Percentiles rank a stretch among this genome's conserved stretches.
Evolutionary conservation across 768 basidiomycete species (phyloP).

Genomic region (Rhizopogon roseolus): DNA sequence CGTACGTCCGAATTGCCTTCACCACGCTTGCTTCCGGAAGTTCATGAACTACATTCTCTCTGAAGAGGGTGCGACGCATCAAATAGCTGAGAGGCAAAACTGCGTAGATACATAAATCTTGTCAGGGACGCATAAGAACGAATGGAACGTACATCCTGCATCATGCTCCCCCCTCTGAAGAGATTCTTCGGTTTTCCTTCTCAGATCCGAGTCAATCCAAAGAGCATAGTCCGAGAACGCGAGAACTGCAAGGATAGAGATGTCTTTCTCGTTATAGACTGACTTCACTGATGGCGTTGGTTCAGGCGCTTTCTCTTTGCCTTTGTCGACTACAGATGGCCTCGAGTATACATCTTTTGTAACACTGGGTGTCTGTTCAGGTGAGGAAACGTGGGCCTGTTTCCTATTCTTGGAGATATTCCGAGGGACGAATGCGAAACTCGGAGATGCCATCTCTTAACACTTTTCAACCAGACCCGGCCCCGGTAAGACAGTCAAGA

Average conservation of each 20-base stretch:
- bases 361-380: conserved; percentile 4
- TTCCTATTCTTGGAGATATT: conserved; percentile 34
- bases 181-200: conserved; percentile 39
- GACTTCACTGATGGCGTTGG: conserved; percentile 9
- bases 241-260: conserved; percentile 45
- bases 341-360: conserved; percentile 3
- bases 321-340: conserved; percentile 17
- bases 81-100: conserved; percentile 60
- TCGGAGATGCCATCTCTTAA: conserved; percentile 13
- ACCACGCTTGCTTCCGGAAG: conserved; percentile 43
- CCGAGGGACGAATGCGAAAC: conserved; percentile 45
- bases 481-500: no score
- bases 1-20: conserved; percentile 54
- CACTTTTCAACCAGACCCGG: no score
- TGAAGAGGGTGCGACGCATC: conserved; percentile 32
- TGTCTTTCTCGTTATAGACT: conserved; percentile 35
- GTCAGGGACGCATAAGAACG: neutral
- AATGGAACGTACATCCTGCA: conserved; percentile 45
- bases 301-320: conserved; percentile 17
- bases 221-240: conserved; percentile 69
- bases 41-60: conserved; percentile 13
- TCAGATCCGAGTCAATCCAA: conserved; percentile 57
- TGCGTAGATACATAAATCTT: conserved; percentile 24
- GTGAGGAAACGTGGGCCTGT: conserved; percentile 5
- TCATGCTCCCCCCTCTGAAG: conserved; percentile 13